Base-by-base conservation (phyloP, 306 rosid genomes). In the Glycine tomentella region DNA sequence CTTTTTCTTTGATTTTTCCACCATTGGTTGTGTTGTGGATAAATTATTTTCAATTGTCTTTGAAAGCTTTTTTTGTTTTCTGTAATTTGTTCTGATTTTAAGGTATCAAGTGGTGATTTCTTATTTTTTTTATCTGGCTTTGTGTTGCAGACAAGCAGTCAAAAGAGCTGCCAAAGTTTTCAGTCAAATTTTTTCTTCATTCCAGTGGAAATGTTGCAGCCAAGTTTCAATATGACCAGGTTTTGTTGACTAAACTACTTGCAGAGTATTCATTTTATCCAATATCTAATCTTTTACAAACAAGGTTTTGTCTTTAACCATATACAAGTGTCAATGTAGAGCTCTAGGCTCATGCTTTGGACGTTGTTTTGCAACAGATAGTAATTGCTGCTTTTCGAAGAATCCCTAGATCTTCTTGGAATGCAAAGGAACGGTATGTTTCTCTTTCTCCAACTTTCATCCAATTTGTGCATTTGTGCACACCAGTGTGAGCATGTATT, bases 401-500 rank as follows among this genome's bases (percentile, higher is more conserved):
- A 85, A 88, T 93, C 70, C 90, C 95, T 53, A 95, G 86, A 83
- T 87, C 97, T 74, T 72, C 86, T 56, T 95, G 99, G 98, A 82
- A 89, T 84, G 92, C 90, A 8, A 93, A 88, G 71, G 99, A 93
- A 84, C 86, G 98, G 97, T 92, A 31, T 33, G 49, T 75, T 17
- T 16, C 34, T 68, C 69, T 56, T 17, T 20, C 36, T 68, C 69
- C 57, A 56, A 10, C 34, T 4, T 40, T 75, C 64, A 31, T 45
- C 53, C 72, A 56, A 38, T 46, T 42, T 57, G 17, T 4, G 36
- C 45, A 12, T 46, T 42, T 57, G 17, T 4, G 36, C 45, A 12
- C 2, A 1, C 40, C 45, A 38, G 50, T 57, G 20, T 6, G 8
- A 25, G 51, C 17, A 48, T 38, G 50, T 11, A 6, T 67, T 69